Base-by-base conservation (phyloP, 768 basidiomycete genomes). In the Lactifluus volemus region DNA sequence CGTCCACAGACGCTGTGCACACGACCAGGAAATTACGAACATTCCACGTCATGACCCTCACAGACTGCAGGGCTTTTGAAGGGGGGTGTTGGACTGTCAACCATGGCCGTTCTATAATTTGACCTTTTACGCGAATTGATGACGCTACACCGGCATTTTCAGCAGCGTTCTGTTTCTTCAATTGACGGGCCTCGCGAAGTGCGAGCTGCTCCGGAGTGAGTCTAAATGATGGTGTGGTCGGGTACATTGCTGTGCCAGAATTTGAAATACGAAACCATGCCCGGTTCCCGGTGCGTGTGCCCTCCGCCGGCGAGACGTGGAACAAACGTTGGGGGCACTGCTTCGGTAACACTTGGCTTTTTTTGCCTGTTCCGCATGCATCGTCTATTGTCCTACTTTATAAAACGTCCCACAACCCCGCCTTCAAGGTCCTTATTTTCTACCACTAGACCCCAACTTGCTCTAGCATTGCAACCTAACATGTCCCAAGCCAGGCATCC, bases 41-140 rank as follows among this genome's bases (percentile, higher is more conserved):
- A 76, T 93, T 93, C 89, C 90, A 93, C 5, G 87, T 87, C 75
- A 89, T 76, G 53, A 93, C 70, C 68, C 77, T 88, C 63, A 84
- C 60, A 3, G 30, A 64, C 14, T 39, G 65, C 11, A 51, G 51
- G 39, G 38, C 10, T 8, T 21, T 41, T n/a, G 60, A 38, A 50
- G 12, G 50, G 32, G 45, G 34, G 12, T 47, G 38, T 4, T 63
- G 56, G 34, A 75, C 65, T 12, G 68, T 64, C 48, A 74, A 42
- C 80, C 81, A 82, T 60, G 70, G 66, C 55, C 76, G 66, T 12
- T 65, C 56, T 63, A 75, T 55, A 66, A 76, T 68, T 49, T 51
- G 32, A 51, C 69, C 63, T 47, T 57, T 64, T 17, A 70, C 63
- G 51, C 63, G 56, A 32, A 47, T 45, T 5, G 50, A 38, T 29